phyloP scores from a whole-genome alignment of 805 yeast genomes.

The Diddensiella caesifluorescens region DNA sequence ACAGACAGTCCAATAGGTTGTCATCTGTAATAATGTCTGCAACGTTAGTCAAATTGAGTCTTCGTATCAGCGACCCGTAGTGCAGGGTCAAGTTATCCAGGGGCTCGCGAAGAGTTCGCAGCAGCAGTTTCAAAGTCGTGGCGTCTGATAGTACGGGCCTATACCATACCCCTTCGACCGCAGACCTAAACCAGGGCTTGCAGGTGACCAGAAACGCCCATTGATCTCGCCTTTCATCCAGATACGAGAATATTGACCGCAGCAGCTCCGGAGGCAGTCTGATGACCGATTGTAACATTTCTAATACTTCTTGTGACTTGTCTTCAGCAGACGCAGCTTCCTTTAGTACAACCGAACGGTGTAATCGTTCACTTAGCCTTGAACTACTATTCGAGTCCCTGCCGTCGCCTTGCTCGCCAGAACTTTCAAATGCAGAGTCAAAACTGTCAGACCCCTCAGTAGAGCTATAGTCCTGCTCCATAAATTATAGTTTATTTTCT shows the following conservation, averaged over 20 bases:
- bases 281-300: not conserved
- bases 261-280: slow-evolving; percentile 43
- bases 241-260: slow-evolving; percentile 19
- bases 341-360: not conserved
- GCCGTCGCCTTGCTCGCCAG: slow-evolving; percentile 1
- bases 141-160: slow-evolving; percentile 66
- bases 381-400: not conserved
- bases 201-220: slow-evolving; percentile 56
- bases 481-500: not conserved
- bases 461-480: slow-evolving; percentile 3
- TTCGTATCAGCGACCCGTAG: slow-evolving; percentile 52
- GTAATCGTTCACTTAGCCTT: slow-evolving; percentile 1
- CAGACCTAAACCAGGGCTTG: slow-evolving; percentile 70
- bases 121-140: slow-evolving; percentile 46
- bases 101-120: slow-evolving; percentile 46
- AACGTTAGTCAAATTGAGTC: slow-evolving; percentile 74
- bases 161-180: slow-evolving; percentile 80
- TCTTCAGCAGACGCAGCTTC: slow-evolving; percentile 1
- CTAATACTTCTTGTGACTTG: no score
- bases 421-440: slow-evolving; percentile 3
- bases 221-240: slow-evolving; percentile 23
- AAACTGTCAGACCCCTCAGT: slow-evolving; percentile 5
- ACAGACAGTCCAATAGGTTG: slow-evolving; percentile 53
- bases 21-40: slow-evolving; percentile 62
- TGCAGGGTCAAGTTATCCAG: slow-evolving; percentile 57